A percentile compares a stretch with the other conserved stretches of the same genome.
These are phyloP conservation scores for Hansfordia pulvinata DNA, from an alignment of 2,329 filamentous ascomycete species.

Conservation along the genomic window DNA sequence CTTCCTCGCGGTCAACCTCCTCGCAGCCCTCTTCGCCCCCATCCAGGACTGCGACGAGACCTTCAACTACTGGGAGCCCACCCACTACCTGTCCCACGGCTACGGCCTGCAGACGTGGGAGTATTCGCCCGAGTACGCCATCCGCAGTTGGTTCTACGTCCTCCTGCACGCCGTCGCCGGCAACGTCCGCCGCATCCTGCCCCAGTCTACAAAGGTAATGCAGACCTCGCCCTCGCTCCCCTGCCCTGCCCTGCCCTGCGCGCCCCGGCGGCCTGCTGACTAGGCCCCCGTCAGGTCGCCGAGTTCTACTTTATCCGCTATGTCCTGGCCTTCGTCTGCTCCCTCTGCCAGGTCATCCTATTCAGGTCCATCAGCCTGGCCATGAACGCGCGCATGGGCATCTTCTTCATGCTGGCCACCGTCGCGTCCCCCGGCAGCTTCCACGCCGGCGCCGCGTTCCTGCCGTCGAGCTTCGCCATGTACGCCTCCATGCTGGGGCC, in stretches of 20 bases:
- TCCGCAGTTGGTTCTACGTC: slow-evolving; percentile 90
- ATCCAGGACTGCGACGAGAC: slow-evolving; percentile 98
- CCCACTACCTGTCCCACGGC: slow-evolving; percentile 85
- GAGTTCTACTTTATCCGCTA: slow-evolving; percentile 86
- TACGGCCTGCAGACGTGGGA: slow-evolving; percentile 97
- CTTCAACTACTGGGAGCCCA: slow-evolving; percentile 98
- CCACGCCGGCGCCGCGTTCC: slow-evolving; percentile 72
- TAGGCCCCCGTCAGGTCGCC: too few relatives aligned
- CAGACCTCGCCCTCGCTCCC: slow-evolving; percentile 1
- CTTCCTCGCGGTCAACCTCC: slow-evolving; percentile 58
- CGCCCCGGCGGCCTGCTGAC: too few relatives aligned
- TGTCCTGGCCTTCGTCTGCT: slow-evolving; percentile 61
- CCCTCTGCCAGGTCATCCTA: slow-evolving; percentile 68
- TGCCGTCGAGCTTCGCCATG: slow-evolving; percentile 96
- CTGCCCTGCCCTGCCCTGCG: too few relatives aligned
- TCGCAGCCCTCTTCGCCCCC: slow-evolving; percentile 72
- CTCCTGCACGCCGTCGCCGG: slow-evolving; percentile 63
- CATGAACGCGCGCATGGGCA: slow-evolving; percentile 69
- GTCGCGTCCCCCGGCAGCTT: slow-evolving; percentile 84
- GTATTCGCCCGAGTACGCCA: slow-evolving; percentile 88
- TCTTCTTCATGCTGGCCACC: slow-evolving; percentile 70
- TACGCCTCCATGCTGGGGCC: slow-evolving; percentile 74
- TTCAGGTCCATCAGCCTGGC: slow-evolving; percentile 65
- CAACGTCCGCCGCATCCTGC: slow-evolving; percentile 50
- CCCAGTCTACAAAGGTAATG: slow-evolving; percentile 43